Evolutionary conservation across 805 yeast genomes (phyloP), one percentile per base, ranked within the genome.

Genomic region (Candida sithepensis): DNA sequence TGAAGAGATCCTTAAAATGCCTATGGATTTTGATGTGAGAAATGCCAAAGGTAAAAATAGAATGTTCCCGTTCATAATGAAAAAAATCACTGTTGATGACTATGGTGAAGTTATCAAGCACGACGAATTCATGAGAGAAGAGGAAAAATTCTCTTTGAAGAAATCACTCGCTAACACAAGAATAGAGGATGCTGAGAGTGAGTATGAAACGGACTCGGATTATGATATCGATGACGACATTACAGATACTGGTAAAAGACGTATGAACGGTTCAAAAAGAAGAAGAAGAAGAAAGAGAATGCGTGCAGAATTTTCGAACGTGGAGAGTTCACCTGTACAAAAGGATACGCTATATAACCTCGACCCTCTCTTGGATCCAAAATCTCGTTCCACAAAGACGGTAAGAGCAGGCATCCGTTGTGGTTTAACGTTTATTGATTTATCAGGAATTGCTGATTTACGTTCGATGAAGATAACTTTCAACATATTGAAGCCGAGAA

Each of bases 401-500:
- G 21, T 44, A 9, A 52, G 44, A 18, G 63, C 84, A 12, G 69
- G 69, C 4, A 69, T 88, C 4, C 71, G 83, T 49, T 90, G 97
- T 66, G 85, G 83, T 1, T 65, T 91, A 7, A 77, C 87, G 2
- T 89, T 72, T 60, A 78, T 92, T 47, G 97, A 92, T 61, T 71
- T 91, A 41, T 79, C 90, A 14, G 96, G 97, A 19, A 67, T 85
- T 18, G 92, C 88, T 0, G 97, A 94, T 61, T 70, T 84, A 52
- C 75, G 97, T 52, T 92, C 99, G 0, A 68, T 88, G 47, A 75
- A 82, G 41, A 80, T 88, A 65, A 86, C 91, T 46, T 73, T 89
- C 39, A 88, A 94, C 20, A 75, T 85, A 2, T 68, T 94, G 45
- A 86, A 87, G 57, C 96, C 98, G 4, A 77, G 81, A 43, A 83